Evolutionary conservation across 805 yeast species (phyloP).

Genomic region (Yamadazyma kitorensis): DNA sequence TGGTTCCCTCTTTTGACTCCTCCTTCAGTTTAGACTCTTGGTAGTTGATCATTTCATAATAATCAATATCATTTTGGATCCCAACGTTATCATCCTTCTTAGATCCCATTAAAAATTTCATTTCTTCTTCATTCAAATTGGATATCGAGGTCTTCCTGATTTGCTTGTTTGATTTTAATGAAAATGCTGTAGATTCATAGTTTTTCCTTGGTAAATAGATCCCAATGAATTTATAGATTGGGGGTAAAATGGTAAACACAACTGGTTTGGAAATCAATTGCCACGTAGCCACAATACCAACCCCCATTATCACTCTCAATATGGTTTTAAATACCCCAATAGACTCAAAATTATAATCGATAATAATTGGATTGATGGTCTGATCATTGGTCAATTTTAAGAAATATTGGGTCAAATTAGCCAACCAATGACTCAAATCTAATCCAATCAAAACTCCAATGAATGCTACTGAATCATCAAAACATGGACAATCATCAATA

Average conservation of each 20-base stretch:
- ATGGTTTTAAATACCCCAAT: conserved; percentile 42
- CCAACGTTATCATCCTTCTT: conserved; percentile 29
- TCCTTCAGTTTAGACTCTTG: no score
- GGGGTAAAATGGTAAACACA: conserved; percentile 55
- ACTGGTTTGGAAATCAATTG: conserved; percentile 68
- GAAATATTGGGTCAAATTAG: conserved; percentile 30
- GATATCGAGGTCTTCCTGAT: conserved; percentile 39
- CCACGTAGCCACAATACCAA: conserved; percentile 66
- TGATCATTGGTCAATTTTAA: conserved; percentile 14
- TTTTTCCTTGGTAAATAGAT: conserved; percentile 38
- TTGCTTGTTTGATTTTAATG: conserved; percentile 27
- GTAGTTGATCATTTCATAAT: conserved; percentile 39
- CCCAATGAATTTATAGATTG: conserved; percentile 48
- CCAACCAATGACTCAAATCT: conserved; percentile 58
- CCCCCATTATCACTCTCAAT: conserved; percentile 60
- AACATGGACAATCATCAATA: conserved; percentile 93
- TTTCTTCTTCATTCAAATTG: conserved; percentile 28
- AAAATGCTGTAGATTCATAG: conserved; percentile 37
- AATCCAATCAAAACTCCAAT: conserved; percentile 82
- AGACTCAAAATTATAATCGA: conserved; percentile 40
- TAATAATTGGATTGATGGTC: conserved; percentile 27
- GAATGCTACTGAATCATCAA: conserved; percentile 91
- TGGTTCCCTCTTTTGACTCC: no score
- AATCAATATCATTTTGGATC: conserved; percentile 39
- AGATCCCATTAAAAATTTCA: conserved; percentile 13